Conservation (phyloP, 2,329 filamentous ascomycete genomes). For the Fusarium camptoceras region DNA sequence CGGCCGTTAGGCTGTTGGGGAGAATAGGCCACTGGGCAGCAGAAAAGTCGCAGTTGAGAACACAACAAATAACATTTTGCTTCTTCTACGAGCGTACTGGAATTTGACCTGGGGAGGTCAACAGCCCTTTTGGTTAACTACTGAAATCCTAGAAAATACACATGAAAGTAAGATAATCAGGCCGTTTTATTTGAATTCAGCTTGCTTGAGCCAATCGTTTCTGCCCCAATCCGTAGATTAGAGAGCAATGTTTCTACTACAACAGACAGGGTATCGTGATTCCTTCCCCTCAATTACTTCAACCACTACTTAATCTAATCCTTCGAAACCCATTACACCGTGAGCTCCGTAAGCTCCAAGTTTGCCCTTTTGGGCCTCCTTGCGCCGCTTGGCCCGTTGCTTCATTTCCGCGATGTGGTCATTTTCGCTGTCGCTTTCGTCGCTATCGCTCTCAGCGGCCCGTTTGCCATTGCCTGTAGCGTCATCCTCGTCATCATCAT, state of each 20-base stretch:
- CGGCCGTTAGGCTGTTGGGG: not conserved
- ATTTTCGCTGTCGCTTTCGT: conserved; percentile 58
- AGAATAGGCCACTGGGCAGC: too few species aligned
- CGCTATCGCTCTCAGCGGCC: conserved; percentile 61
- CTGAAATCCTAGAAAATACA: not conserved
- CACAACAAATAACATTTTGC: too few species aligned
- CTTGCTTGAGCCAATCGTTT: not conserved
- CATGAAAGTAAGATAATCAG: not conserved
- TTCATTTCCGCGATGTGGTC: conserved; percentile 55
- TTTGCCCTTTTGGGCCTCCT: conserved; percentile 56
- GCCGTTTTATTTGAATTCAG: not conserved
- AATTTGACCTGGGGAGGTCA: too few species aligned
- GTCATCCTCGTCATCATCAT: conserved; percentile 60
- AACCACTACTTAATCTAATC: conserved; percentile 53
- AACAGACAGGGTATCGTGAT: conserved; percentile 26
- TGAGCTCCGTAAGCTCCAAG: conserved; percentile 64
- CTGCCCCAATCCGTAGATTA: not conserved
- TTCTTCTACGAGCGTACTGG: too few species aligned
- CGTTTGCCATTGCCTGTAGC: conserved; percentile 59
- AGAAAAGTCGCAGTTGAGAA: too few species aligned
- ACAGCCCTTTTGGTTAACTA: not conserved
- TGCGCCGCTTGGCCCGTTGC: conserved; percentile 59
- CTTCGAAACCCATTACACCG: conserved; percentile 63
- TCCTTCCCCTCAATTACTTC: not conserved
- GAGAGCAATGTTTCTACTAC: not conserved